Evolutionary conservation across 164 flowering plant genomes (phyloP), one percentile per base, ranked within the genome.

Genomic region (Brasenia schreberi): DNA sequence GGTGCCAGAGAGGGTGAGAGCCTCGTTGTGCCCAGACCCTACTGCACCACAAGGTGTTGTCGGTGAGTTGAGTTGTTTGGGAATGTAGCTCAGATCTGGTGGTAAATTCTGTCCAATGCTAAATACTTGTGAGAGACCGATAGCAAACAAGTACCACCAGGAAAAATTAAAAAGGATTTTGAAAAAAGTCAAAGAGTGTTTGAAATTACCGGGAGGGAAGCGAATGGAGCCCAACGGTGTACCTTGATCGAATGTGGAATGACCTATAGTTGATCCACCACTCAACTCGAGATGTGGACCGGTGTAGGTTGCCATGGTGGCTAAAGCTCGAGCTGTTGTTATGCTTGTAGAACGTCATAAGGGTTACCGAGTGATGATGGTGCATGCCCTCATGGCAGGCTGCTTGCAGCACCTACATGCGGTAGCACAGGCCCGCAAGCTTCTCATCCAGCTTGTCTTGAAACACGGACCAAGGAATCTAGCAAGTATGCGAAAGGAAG

Each of bases 1-100:
- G 52, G 66, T 1, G 52, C 53, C 53, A 42, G 52, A 64, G 66
- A 64, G 66, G 66, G 18, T 49, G n/a, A 56, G 59, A 56, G 58
- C 68, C 60, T 61, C 67, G 61, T 65, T 61, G 42, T 65, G 61
- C 67, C 42, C 67, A n/a, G 67, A 65, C 67, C 61, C 61, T 65
- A 52, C 42, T 6, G 42, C 60, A 65, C 61, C 67, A 65, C 67
- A 42, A 65, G 67, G 67, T 43, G 42, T 42, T 49, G 61, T 65
- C 59, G 61, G 61, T 18, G 61, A 65, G 67, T 65, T 16, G 61
- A 45, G 68, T 66, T 66, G 62, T 66, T 66, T 66, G 68, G 68
- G 67, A 65, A 65, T 65, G 67, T 42, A 65, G 56, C 67, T 59
- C 27, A 3, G 49, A 65, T 44, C 4, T 56, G 60, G 67, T 23